phyloP scores from a whole-genome alignment of 495 filamentous ascomycete species.

The Talaromyces thailandensis region DNA sequence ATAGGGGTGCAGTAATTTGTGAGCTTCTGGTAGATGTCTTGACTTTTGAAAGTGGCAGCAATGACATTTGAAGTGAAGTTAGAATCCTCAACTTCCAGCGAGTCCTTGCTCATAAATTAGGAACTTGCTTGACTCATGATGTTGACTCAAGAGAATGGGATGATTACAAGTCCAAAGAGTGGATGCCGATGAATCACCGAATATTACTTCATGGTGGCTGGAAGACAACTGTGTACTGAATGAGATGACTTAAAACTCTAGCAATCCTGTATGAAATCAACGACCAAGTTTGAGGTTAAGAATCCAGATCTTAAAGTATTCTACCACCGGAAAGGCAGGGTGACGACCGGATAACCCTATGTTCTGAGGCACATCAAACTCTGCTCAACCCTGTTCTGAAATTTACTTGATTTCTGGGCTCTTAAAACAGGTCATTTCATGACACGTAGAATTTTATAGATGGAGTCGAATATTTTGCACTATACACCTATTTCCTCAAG shows the following conservation, averaged over 20 bases:
- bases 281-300: background rate
- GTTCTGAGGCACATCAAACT: background rate
- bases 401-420: too few relatives aligned
- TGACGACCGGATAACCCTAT: background rate
- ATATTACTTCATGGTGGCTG: background rate
- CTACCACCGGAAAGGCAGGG: background rate
- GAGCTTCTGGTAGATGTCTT: background rate
- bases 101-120: background rate
- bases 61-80: background rate
- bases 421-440: too few relatives aligned
- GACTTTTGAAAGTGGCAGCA: background rate
- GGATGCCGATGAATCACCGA: background rate
- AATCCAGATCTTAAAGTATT: background rate
- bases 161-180: background rate
- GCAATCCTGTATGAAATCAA: background rate
- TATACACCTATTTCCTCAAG: conserved; percentile 7
- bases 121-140: background rate
- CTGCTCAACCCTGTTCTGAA: too few relatives aligned
- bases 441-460: background rate
- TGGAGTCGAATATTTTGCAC: background rate
- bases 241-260: background rate
- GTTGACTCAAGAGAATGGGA: background rate
- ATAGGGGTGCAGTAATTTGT: too few relatives aligned
- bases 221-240: background rate
- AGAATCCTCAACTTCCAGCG: background rate